A percentile compares a stretch with the other conserved stretches of the same genome.
phyloP scores from a whole-genome alignment of 352 stramenopile species.

The Phytophthora hybrid region DNA sequence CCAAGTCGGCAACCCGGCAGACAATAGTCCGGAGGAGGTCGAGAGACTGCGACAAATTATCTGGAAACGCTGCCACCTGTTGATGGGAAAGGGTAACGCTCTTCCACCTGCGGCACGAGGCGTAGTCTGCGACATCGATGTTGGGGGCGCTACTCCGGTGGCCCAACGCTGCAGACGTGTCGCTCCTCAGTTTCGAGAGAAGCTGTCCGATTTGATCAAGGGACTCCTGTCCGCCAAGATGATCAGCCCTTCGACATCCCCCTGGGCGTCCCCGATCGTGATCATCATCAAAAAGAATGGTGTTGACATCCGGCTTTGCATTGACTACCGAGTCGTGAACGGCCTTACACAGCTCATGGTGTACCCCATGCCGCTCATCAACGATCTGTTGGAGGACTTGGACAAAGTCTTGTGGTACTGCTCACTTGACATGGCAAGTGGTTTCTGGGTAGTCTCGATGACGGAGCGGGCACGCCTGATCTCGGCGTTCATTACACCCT shows the following conservation, averaged over 20 bases:
- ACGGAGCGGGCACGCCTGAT: constrained; percentile 17
- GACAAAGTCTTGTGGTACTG: constrained; percentile 30
- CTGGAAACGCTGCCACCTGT: too few species aligned
- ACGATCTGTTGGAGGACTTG: constrained; percentile 24
- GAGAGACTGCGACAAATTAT: neutral
- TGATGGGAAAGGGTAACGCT: too few species aligned
- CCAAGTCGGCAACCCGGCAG: too few species aligned
- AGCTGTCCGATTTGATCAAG: too few species aligned
- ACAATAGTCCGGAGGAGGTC: neutral
- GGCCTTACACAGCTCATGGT: constrained; percentile 14
- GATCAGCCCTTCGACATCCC: too few species aligned
- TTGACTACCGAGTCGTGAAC: constrained; percentile 26
- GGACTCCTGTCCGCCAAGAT: too few species aligned
- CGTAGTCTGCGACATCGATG: too few species aligned
- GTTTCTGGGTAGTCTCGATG: constrained; percentile 27
- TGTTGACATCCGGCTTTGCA: constrained; percentile 42
- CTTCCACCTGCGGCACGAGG: too few species aligned
- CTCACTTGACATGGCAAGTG: constrained; percentile 25
- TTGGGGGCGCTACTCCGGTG: too few species aligned
- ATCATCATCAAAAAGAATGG: constrained; percentile 55
- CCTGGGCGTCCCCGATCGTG: too few species aligned
- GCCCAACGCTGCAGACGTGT: too few species aligned
- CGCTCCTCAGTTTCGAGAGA: too few species aligned
- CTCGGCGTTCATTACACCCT: constrained; percentile 1
- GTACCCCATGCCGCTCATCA: constrained; percentile 37